Base-by-base conservation (phyloP, 176 grass and related monocot species). In the Oryza glaberrima region DNA sequence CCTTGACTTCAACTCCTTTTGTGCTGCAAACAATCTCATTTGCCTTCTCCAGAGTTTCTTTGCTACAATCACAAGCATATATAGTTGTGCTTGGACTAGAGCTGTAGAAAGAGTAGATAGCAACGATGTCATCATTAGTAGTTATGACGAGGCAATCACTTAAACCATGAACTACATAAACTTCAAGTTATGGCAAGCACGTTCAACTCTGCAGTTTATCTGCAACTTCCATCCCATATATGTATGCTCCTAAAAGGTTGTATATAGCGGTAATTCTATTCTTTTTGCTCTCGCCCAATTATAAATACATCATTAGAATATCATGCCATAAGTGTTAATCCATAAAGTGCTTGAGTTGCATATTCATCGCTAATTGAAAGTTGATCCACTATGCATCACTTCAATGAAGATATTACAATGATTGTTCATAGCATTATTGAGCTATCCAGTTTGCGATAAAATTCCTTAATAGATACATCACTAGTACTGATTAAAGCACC, bases 21-120 rank as follows among this genome's bases (percentile, higher is more conserved):
- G 87, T 71, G 75, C 70, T 61, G 67, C 73, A 79, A 75, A 98
- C 70, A 87, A 92, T 88, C 49, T 98, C 96, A 78, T 87, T 93
- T 88, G 91, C 83, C 77, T 80, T 98, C 81, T 87, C 77, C 79
- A 98, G 82, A 48, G 89, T 90, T 75, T 98, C 96, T 90, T 98
- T 77, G 85, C 96, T 98, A 87, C 93, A 98, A 58, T 98, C 96
- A 91, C 96, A 98, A 81, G 92, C 96, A 94, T 93, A 95, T 32
- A 98, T 85, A 82, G 63, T 76, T 36, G 83, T 82, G 79, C 68
- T 90, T 85, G 88, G 85, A 91, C 75, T 89, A 72, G 91, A 88
- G 84, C 96, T 98, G 87, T 76, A 95, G 14, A 66, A 88, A 88
- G 56, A 72, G 74, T 73, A 34, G 72, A 85, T 75, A 76, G 77